Evolutionary conservation across 2,329 filamentous ascomycete genomes (phyloP).

Genomic region (Fusarium luffae): DNA sequence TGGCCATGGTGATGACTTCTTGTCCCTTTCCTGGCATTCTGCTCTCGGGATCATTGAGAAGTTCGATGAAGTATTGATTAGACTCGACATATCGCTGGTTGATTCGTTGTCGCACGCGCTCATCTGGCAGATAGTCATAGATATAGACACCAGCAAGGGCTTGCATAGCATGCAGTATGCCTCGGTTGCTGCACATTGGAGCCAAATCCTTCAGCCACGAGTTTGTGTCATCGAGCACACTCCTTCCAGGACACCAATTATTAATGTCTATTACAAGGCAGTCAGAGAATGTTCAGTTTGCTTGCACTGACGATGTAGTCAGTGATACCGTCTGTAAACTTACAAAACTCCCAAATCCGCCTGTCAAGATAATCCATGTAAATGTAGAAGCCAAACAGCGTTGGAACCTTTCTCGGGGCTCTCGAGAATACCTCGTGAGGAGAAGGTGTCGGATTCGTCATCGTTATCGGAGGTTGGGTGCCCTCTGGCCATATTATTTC

Average conservation of each 20-base stretch:
- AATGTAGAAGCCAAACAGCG: slow-evolving; percentile 46
- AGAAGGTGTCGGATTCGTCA: slow-evolving; percentile 12
- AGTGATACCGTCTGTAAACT: slow-evolving; percentile 22
- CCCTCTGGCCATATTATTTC: slow-evolving; percentile 15
- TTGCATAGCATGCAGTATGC: slow-evolving; percentile 54
- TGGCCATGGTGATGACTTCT: slow-evolving; percentile 53
- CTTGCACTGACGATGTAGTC: neutral
- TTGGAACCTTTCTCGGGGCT: slow-evolving; percentile 42
- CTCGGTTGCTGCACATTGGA: slow-evolving; percentile 51
- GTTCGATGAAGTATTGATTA: slow-evolving; percentile 46
- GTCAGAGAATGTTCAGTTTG: slow-evolving; percentile 1
- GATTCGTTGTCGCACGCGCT: slow-evolving; percentile 48
- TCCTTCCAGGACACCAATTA: slow-evolving; percentile 56
- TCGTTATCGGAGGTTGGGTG: slow-evolving; percentile 14
- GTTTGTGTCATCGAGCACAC: slow-evolving; percentile 53
- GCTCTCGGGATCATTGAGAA: slow-evolving; percentile 44
- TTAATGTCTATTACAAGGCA: slow-evolving; percentile 46
- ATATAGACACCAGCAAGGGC: slow-evolving; percentile 56
- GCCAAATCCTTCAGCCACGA: slow-evolving; percentile 55
- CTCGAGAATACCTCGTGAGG: slow-evolving; percentile 18
- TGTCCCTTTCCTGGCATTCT: slow-evolving; percentile 41
- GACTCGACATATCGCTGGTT: slow-evolving; percentile 49
- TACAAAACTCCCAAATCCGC: slow-evolving; percentile 52
- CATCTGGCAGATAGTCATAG: slow-evolving; percentile 53
- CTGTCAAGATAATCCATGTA: slow-evolving; percentile 51